These are phyloP conservation scores for Hanseniaspora meyeri DNA, from an alignment of 805 yeast species.

Conservation along the genomic window DNA sequence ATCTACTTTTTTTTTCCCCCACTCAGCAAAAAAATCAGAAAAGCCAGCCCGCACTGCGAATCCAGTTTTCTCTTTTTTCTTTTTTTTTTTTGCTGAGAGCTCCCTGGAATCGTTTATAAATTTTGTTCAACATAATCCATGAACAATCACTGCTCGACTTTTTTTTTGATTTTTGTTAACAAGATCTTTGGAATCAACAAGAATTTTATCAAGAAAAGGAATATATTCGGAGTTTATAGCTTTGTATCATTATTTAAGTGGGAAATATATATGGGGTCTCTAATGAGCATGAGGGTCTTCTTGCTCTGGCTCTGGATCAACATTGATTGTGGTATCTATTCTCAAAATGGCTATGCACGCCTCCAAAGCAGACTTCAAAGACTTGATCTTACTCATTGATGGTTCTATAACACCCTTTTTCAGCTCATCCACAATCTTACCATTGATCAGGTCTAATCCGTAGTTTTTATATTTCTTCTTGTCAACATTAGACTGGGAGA, in stretches of 20 bases:
- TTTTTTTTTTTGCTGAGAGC: too few species aligned
- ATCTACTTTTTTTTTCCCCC: neutral
- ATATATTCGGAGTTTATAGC: too few species aligned
- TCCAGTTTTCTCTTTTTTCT: too few species aligned
- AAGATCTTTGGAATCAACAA: neutral
- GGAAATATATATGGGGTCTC: neutral
- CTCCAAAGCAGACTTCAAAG: constrained; percentile 89
- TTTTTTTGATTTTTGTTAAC: too few species aligned
- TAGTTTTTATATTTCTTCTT: constrained; percentile 77
- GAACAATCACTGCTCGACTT: too few species aligned
- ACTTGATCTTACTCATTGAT: constrained; percentile 79
- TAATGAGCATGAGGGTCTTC: constrained; percentile 83
- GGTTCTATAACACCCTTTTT: constrained; percentile 89
- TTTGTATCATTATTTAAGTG: too few species aligned
- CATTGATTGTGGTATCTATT: constrained; percentile 95
- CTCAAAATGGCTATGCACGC: constrained; percentile 96
- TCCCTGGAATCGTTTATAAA: too few species aligned
- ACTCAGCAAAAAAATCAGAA: too few species aligned
- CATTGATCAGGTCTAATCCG: constrained; percentile 83
- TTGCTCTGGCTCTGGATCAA: constrained; percentile 86
- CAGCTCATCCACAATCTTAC: constrained; percentile 80
- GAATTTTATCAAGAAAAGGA: too few species aligned
- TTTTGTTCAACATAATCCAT: too few species aligned
- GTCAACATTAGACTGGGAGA: constrained; percentile 77
- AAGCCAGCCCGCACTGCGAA: too few species aligned